Conservation (phyloP, 75 land plant genomes). For the Selaginella tamariscina region DNA sequence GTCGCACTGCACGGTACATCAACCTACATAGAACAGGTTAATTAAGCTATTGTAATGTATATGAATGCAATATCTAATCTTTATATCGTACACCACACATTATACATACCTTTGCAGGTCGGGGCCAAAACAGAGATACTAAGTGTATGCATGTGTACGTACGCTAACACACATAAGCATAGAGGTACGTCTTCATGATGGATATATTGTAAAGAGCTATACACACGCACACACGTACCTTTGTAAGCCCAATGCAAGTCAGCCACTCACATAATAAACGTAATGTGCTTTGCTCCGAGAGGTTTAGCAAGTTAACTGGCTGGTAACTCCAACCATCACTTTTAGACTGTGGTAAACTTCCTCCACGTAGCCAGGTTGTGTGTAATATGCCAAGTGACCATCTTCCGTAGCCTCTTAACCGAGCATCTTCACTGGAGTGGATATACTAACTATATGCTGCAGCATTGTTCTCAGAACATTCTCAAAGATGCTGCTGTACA, state of each 20-base stretch:
- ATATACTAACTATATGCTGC: background rate
- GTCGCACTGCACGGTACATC: background rate
- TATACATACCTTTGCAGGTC: too few species aligned
- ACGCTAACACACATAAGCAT: too few species aligned
- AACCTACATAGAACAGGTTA: too few species aligned
- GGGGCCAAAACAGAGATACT: background rate
- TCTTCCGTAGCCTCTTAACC: background rate
- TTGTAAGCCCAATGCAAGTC: background rate
- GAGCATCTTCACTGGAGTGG: background rate
- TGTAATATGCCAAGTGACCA: background rate
- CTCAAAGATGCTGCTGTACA: background rate
- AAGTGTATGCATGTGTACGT: too few species aligned
- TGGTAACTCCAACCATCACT: background rate
- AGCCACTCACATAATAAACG: background rate
- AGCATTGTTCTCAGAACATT: background rate
- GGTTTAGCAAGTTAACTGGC: background rate
- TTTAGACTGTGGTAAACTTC: background rate
- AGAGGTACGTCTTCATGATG: too few species aligned
- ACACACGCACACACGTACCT: too few species aligned
- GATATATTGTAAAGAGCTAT: too few species aligned
- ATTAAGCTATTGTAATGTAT: too few species aligned
- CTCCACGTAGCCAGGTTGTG: background rate
- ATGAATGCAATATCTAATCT: too few species aligned
- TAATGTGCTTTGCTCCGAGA: background rate
- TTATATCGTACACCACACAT: too few species aligned